Evolutionary conservation across 1,284 basidiomycete genomes (phyloP), one percentile per base, ranked within the genome.

Genomic region (Phellopilus nigrolimitatus): DNA sequence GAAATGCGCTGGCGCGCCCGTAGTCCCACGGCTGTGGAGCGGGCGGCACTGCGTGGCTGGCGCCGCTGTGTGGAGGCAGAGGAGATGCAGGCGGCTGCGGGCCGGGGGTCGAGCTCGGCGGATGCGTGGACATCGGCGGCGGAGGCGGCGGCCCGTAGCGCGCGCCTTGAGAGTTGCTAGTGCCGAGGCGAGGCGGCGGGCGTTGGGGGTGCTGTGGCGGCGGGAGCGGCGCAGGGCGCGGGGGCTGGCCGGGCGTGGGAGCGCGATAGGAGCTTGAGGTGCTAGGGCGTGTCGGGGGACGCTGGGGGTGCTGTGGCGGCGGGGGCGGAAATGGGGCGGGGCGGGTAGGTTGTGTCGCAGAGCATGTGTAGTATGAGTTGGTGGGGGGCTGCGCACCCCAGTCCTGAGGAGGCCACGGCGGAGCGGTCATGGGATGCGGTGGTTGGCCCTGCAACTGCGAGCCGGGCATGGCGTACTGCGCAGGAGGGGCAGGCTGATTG

Each of bases 341-440:
- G 27, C n/a, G 39, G n/a, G 59, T 27, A 61, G 59, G 34, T n/a
- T n/a, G n/a, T n/a, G n/a, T n/a, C n/a, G n/a, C n/a, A n/a, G n/a
- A n/a, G n/a, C n/a, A n/a, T n/a, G n/a, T n/a, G n/a, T n/a, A n/a
- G n/a, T n/a, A n/a, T n/a, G n/a, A n/a, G n/a, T n/a, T n/a, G n/a
- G n/a, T n/a, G 59, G 59, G 24, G 57, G 53, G n/a, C n/a, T 19
- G 15, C 3, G 56, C 40, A 28, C 49, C 62, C 75, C 76, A 78
- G 39, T 77, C 73, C 6, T 69, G 58, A 38, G 76, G 74, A 30
- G 76, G 73, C 75, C 75, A 76, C 46, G 70, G 70, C 3, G 46
- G 19, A 3, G 30, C 13, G 22, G 36, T 17, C 13, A 45, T 15
- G 15, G 49, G 49, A 49, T 24, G 47, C 19, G 39, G 54, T 27